Percentiles rank a stretch among this genome's conserved stretches.
phyloP scores from a whole-genome alignment of 2,329 filamentous ascomycete species.

The Penicillium aurantiogriseum region DNA sequence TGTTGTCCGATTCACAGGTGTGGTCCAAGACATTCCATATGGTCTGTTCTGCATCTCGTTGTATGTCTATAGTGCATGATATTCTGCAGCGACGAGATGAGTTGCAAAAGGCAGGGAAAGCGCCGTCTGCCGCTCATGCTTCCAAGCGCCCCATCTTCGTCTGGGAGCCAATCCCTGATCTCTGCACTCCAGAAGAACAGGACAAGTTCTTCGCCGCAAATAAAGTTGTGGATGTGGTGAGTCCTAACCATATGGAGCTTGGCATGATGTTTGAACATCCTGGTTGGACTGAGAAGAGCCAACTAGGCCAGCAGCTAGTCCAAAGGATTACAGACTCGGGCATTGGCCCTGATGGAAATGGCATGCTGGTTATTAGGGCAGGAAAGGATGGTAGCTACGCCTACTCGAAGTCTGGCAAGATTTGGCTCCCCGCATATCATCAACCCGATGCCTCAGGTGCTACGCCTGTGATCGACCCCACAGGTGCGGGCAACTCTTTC shows the following conservation, averaged over 20 bases:
- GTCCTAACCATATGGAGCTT: conserved; percentile 88
- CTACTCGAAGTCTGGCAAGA: conserved; percentile 39
- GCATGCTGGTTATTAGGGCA: conserved; percentile 54
- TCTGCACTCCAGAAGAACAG: conserved; percentile 68
- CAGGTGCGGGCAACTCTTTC: conserved; percentile 91
- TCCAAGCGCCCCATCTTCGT: conserved; percentile 70
- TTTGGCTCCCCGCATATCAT: conserved; percentile 80
- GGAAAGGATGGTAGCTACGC: conserved; percentile 61
- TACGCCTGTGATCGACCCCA: conserved; percentile 75
- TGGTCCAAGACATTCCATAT: conserved; percentile 79
- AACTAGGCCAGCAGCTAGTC: conserved; percentile 34
- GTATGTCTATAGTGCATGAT: conserved; percentile 70
- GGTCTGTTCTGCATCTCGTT: conserved; percentile 76
- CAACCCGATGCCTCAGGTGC: conserved; percentile 32
- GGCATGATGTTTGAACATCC: conserved; percentile 71
- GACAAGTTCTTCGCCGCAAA: conserved; percentile 54
- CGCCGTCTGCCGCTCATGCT: conserved; percentile 29
- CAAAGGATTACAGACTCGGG: conserved; percentile 36
- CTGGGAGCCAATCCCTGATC: conserved; percentile 93
- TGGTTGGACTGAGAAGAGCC: conserved; percentile 34
- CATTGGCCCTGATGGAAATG: conserved; percentile 39
- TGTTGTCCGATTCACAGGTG: conserved; percentile 66
- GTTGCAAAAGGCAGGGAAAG: conserved; percentile 28
- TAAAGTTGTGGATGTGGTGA: conserved; percentile 58
- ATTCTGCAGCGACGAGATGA: conserved; percentile 58